Evolutionary conservation across 2,329 filamentous ascomycete species (phyloP).

Genomic region (Aspergillus ibericus): DNA sequence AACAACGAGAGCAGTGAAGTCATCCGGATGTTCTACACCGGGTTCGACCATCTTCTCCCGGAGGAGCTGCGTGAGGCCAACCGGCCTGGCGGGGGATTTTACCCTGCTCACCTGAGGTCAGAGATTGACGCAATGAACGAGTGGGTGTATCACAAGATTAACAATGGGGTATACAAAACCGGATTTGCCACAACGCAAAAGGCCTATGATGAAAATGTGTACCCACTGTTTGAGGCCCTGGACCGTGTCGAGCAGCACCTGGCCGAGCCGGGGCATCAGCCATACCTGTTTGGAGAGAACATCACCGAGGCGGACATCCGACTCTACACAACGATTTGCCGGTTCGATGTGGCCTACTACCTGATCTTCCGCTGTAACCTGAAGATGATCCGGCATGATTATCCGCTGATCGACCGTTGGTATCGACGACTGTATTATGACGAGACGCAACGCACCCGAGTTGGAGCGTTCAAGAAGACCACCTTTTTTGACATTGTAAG

Average conservation of each 20-base stretch:
- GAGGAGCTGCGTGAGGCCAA: constrained; percentile 57
- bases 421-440: constrained; percentile 50
- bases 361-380: constrained; percentile 77
- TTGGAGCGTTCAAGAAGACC: constrained; percentile 45
- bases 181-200: constrained; percentile 77
- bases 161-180: constrained; percentile 58
- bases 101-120: constrained; percentile 60
- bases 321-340: constrained; percentile 66
- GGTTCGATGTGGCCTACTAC: constrained; percentile 73
- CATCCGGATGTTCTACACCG: constrained; percentile 75
- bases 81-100: constrained; percentile 58
- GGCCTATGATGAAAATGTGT: constrained; percentile 72
- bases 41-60: constrained; percentile 68
- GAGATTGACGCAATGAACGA: constrained; percentile 72
- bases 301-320: constrained; percentile 79
- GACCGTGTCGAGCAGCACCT: constrained; percentile 73
- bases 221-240: constrained; percentile 68
- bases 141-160: constrained; percentile 69
- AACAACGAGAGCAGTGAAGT: constrained; percentile 89
- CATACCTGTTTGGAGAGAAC: constrained; percentile 70
- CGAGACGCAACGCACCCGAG: constrained; percentile 42
- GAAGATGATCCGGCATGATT: constrained; percentile 63
- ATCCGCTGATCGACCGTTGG: constrained; percentile 51
- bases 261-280: constrained; percentile 47
- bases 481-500: constrained; percentile 45